phyloP scores from a whole-genome alignment of 148 eudicot genomes.

The Cornus florida region DNA sequence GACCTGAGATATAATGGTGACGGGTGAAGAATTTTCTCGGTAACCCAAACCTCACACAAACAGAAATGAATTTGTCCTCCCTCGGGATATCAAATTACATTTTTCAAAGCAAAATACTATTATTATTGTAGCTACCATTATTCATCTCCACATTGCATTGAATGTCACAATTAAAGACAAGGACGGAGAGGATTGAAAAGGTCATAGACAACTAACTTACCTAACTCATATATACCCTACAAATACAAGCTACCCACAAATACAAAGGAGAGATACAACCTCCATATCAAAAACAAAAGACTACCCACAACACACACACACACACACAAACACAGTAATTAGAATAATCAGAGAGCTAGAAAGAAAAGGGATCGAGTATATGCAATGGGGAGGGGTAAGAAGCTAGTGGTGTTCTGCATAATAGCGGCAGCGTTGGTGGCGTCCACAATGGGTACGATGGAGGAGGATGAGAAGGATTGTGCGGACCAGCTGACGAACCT shows the following conservation, averaged over 20 bases:
- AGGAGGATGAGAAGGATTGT: slow-evolving; percentile 41
- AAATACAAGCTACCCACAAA: not conserved
- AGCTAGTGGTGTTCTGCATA: slow-evolving; percentile 10
- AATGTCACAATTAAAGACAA: not conserved
- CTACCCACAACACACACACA: not conserved
- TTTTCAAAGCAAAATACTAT: slow-evolving; percentile 13
- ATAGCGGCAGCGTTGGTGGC: slow-evolving; percentile 1
- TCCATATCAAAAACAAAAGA: not conserved
- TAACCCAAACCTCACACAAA: not conserved
- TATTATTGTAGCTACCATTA: not conserved
- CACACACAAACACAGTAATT: not conserved
- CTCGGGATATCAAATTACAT: slow-evolving; percentile 13
- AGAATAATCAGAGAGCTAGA: not conserved
- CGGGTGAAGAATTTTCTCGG: too few relatives aligned
- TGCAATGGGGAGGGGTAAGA: slow-evolving; percentile 25
- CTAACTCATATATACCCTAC: not conserved
- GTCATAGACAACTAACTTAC: slow-evolving; percentile 5
- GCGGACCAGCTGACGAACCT: slow-evolving; percentile 38
- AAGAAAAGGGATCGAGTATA: not conserved
- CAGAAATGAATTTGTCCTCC: not conserved
- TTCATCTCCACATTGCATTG: not conserved
- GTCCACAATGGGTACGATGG: slow-evolving; percentile 20
- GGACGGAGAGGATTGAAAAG: not conserved
- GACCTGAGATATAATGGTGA: too few relatives aligned
- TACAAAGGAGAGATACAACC: not conserved